Evolutionary conservation across 352 stramenopile species (phyloP).

Genomic region (Phytophthora multivora): DNA sequence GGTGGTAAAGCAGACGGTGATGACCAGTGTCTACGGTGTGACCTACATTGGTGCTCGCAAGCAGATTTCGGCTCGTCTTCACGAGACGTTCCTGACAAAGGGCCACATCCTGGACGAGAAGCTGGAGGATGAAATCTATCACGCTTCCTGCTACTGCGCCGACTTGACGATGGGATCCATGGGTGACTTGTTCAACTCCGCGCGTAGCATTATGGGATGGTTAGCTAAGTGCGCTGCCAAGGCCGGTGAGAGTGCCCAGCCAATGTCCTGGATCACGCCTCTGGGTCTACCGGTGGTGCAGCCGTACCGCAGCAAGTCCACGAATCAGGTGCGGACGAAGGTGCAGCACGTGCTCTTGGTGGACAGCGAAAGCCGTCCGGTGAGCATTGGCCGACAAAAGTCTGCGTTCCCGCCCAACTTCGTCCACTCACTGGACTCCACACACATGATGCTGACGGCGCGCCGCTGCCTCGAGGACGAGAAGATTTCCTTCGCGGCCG

Average conservation of each 20-base stretch:
- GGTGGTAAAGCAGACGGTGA: conserved; percentile 99
- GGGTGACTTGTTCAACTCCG: conserved; percentile 96
- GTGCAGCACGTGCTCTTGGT: conserved; percentile 91
- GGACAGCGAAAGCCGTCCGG: conserved; percentile 58
- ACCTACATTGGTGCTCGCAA: conserved; percentile 98
- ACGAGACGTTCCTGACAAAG: conserved; percentile 90
- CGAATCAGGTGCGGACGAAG: conserved; percentile 82
- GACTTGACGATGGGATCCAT: conserved; percentile 97
- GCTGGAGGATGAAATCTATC: conserved; percentile 89
- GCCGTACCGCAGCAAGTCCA: conserved; percentile 93
- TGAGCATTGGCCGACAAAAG: conserved; percentile 90
- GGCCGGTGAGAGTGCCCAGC: conserved; percentile 86
- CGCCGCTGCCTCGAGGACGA: conserved; percentile 93
- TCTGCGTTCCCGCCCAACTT: conserved; percentile 99
- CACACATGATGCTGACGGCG: conserved; percentile 99
- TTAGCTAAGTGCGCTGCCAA: conserved; percentile 74
- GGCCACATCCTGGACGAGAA: conserved; percentile 74
- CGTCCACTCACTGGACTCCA: conserved; percentile 99
- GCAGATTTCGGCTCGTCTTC: conserved; percentile 97
- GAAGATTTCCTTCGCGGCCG: conserved; percentile 95
- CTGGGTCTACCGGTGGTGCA: conserved; percentile 98
- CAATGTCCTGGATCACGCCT: conserved; percentile 98
- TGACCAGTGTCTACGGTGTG: conserved; percentile 99
- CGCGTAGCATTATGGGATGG: conserved; percentile 95
- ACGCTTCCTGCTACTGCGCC: conserved; percentile 92